Base-by-base conservation (phyloP, 441 rosid species). In the Biscutella laevigata region DNA sequence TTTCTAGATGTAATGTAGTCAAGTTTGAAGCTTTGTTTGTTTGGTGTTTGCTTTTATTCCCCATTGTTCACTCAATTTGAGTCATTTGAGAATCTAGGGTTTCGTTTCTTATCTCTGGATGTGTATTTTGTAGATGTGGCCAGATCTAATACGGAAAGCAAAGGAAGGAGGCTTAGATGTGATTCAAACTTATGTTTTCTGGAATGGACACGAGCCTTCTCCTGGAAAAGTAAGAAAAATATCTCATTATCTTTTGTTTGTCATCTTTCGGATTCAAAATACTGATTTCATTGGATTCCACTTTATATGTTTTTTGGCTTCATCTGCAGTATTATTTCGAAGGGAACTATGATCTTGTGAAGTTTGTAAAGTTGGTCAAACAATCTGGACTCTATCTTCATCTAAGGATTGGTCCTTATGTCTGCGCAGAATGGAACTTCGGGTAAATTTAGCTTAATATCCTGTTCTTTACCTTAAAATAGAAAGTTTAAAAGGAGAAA, bases 131-230 rank as follows among this genome's bases (percentile, higher is more conserved):
- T 78, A 91, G 98, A 92, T 92, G 98, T 92, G 98, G 98, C 98
- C 90, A 63, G 97, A 92, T 84, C 97, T 88, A 68, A 86, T 92
- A 22, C 69, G 75, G 75, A 92, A 88, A 69, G 95, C 95, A 14
- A 88, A 86, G 49, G 97, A 86, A 75, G 97, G 98, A 64, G 98
- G 99, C 10, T 43, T 92, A 56, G 97, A 92, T 72, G 97, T 86
- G 74, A 82, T 92, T 75, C 91, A 92, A 72, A 92, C 98, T 16
- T 92, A 92, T 61, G 98, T 88, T 42, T 92, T 92, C 62, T 92
- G 98, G 97, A 88, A 88, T 79, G 97, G 98, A 6, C 97, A 92
- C 59, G 96, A 88, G 65, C 94, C 95, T 70, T 73, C 82, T 13
- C 91, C 74, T 34, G 89, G 96, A 48, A 79, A 84, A 71, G 97